Base-by-base conservation (phyloP, 495 filamentous ascomycete genomes). In the Tuber borchii region DNA sequence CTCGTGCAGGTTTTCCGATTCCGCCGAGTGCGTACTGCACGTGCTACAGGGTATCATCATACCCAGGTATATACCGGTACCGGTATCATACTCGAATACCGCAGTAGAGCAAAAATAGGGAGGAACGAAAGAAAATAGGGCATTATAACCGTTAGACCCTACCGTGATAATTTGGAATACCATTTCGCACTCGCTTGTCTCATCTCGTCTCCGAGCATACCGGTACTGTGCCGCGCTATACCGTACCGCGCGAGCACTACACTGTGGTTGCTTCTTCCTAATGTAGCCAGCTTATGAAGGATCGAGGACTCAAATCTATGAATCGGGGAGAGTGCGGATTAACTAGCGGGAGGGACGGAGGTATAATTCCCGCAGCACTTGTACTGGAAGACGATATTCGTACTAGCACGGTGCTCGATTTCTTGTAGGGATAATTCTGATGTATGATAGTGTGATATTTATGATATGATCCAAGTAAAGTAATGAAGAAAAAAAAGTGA, bases 181-280 rank as follows among this genome's bases (percentile, higher is more conserved):
- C 40, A 42, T 42, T 10, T 42, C 40, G 9, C 40, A 42, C 40
- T 42, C 40, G 40, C 40, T 42, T 6, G 9, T 6, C 40, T 42
- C 40, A 10, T 42, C 42, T 6, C 42, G 42, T 43, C 42, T 43
- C 42, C 42, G 42, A 12, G 42, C 42, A 43, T 43, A 43, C 42
- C 42, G 42, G 42, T 10, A 43, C 42, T 10, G 40, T 42, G 9
- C 40, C 42, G 42, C 1, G 10, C 42, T 43, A 6, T 43, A 43
- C 42, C 42, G 42, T 12, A 43, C 42, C 9, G 42, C 6, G 9
- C 42, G 42, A 42, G 42, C 42, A 42, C 42, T 12, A 61, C 68
- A 71, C 74, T 42, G 26, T 77, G 70, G 43, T 73, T 76, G 43
- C 74, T 68, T 76, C 73, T 74, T 75, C 46, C 45, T 75, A 31